Evolutionary conservation across 331 rosid species (phyloP).

Genomic region (Saraca asoca): DNA sequence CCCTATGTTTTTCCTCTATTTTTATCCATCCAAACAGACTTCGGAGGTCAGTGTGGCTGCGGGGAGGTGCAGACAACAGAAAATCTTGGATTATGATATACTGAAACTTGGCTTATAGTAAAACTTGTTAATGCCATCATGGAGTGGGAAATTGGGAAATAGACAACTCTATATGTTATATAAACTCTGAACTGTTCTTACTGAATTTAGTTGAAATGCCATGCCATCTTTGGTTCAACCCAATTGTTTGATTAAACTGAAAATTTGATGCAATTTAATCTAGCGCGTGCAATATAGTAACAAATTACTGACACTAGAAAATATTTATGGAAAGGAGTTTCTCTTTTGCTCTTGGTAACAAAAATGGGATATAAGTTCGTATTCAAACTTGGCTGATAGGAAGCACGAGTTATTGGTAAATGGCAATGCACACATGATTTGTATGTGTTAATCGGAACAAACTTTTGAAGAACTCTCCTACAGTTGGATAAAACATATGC

Average conservation of each 20-base stretch:
- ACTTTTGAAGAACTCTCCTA: too few species aligned
- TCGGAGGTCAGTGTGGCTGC: slow-evolving; percentile 38
- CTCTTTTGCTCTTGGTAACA: too few species aligned
- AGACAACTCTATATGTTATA: slow-evolving; percentile 24
- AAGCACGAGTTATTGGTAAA: too few species aligned
- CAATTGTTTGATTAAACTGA: slow-evolving; percentile 1
- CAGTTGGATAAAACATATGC: too few species aligned
- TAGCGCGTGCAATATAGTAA: too few species aligned
- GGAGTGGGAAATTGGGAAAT: slow-evolving; percentile 2
- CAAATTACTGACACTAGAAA: too few species aligned
- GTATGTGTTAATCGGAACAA: too few species aligned
- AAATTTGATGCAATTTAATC: background rate
- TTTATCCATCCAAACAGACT: background rate
- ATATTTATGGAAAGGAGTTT: too few species aligned
- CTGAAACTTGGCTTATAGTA: slow-evolving; percentile 41
- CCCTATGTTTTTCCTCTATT: too few species aligned
- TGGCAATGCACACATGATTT: too few species aligned
- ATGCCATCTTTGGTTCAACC: slow-evolving; percentile 27
- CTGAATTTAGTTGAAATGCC: background rate
- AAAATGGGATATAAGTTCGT: too few species aligned
- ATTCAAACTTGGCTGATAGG: too few species aligned
- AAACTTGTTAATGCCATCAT: slow-evolving; percentile 25
- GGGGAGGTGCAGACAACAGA: slow-evolving; percentile 36
- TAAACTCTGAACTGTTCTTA: slow-evolving; percentile 34
- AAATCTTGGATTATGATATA: slow-evolving; percentile 36